A percentile compares a stretch with the other conserved stretches of the same genome.
Conservation (phyloP, 306 rosid genomes). For the Medicago ruthenica region DNA sequence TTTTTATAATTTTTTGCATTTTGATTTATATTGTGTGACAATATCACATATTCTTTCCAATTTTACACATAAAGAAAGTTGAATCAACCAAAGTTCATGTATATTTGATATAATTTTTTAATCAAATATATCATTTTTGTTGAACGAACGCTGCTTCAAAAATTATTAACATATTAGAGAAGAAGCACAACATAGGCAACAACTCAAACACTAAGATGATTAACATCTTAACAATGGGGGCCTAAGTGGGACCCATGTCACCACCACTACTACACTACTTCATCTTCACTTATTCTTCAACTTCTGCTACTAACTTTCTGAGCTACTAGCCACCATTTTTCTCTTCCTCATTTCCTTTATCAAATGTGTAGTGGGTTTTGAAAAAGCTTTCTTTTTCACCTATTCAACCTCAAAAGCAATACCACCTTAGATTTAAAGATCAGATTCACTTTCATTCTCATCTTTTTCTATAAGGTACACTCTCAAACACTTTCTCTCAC, state of each 20-base stretch:
- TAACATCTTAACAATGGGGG: background rate
- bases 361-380: slow-evolving; percentile 46
- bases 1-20: too few species aligned
- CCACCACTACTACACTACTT: slow-evolving; percentile 1
- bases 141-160: too few species aligned
- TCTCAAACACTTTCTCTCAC: slow-evolving; percentile 52
- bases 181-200: background rate
- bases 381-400: slow-evolving; percentile 54
- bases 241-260: slow-evolving; percentile 46
- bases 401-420: slow-evolving; percentile 49
- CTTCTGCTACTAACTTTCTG: slow-evolving; percentile 39
- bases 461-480: slow-evolving; percentile 60
- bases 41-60: too few species aligned
- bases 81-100: too few species aligned
- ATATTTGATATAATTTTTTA: too few species aligned
- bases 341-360: slow-evolving; percentile 2
- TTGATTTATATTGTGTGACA: too few species aligned
- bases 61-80: too few species aligned
- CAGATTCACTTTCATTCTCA: slow-evolving; percentile 65
- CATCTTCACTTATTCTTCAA: slow-evolving; percentile 36
- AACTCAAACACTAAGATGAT: background rate
- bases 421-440: slow-evolving; percentile 56
- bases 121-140: too few species aligned
- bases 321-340: slow-evolving; percentile 35
- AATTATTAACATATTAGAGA: background rate